A percentile compares a stretch with the other conserved stretches of the same genome.
Conservation (phyloP, 2,329 filamentous ascomycete genomes). For the Cercospora sp. region DNA sequence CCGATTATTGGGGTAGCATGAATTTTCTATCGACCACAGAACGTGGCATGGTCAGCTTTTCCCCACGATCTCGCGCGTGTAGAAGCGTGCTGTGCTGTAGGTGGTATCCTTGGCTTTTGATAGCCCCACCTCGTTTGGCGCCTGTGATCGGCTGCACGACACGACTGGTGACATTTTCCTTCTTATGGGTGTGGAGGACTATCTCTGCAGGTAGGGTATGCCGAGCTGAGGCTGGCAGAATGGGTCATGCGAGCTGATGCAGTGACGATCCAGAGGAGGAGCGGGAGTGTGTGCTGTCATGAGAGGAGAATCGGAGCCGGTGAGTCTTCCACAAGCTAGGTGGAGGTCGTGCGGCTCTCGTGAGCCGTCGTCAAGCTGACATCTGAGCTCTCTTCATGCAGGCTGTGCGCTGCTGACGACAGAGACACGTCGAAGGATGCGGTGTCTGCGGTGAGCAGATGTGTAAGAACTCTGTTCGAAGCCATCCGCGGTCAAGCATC, state of each 20-base stretch:
- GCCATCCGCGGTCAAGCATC: constrained; percentile 12
- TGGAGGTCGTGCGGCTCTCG: background rate
- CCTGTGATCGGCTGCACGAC: constrained; percentile 11
- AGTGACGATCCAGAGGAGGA: constrained; percentile 10
- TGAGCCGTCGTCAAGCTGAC: constrained; percentile 7
- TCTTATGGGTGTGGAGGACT: background rate
- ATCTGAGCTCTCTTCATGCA: constrained; percentile 4
- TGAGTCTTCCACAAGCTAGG: constrained; percentile 3
- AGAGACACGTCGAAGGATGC: background rate
- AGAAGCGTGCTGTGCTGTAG: background rate
- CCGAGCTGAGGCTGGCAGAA: background rate
- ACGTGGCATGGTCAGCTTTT: background rate
- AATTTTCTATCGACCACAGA: background rate
- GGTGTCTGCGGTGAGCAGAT: background rate
- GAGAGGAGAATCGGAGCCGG: constrained; percentile 7
- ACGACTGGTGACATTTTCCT: background rate
- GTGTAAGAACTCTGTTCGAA: constrained; percentile 8
- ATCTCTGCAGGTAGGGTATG: background rate
- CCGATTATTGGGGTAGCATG: background rate
- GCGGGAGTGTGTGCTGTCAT: constrained; percentile 9
- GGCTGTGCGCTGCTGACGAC: constrained; percentile 9
- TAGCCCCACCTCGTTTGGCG: constrained; percentile 1
- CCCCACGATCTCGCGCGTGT: constrained; percentile 10
- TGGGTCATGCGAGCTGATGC: constrained; percentile 12
- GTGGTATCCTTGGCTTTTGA: constrained; percentile 10